Base-by-base conservation (phyloP, 768 basidiomycete species). In the Trametes gibbosa region DNA sequence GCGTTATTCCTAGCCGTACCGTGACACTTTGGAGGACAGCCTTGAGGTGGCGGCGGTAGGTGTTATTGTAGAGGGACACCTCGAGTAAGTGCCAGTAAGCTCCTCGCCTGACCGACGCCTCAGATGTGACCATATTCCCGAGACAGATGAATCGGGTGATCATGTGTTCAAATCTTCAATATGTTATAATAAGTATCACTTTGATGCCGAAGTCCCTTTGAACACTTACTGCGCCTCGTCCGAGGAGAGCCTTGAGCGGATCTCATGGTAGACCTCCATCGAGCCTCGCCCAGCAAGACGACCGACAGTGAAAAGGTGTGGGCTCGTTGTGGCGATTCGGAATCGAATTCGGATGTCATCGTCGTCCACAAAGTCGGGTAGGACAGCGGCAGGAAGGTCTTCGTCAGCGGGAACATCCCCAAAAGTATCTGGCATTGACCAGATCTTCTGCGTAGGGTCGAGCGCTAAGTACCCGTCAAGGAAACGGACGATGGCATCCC, bases 11-110 rank as follows among this genome's bases (percentile, higher is more conserved):
- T 47, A 98, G 76, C 8, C 87, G 78, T 50, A 75, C 69, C 0
- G 90, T 82, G 21, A 89, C 85, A 7, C 84, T 84, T 16, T 65
- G 66, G 37, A 98, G 74, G 39, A 89, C 76, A 8, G 79, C 76
- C 57, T 79, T 72, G 42, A 82, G 74, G 54, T 77, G 73, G 12
- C 40, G 29, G 53, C 67, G 58, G 74, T 65, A 72, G 78, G 73
- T 43, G 74, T 75, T 64, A 68, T 61, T 78, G 72, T 62, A 76
- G 62, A 76, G 65, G 71, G 82, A 82, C 6, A 83, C 81, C 70
- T 95, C 93, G 59, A 98, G 75, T 49, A 98, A 69, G 71, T 96
- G 89, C 85, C 89, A 95, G 68, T 96, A 94, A 1, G 93, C 82
- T 3, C 86, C 89, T 16, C 92, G 84, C 25, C 95, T 81, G 21